Percentiles rank a stretch among this genome's conserved stretches.
Evolutionary conservation across 345 rosid species (phyloP).

Genomic region (Cochlearia excelsa): DNA sequence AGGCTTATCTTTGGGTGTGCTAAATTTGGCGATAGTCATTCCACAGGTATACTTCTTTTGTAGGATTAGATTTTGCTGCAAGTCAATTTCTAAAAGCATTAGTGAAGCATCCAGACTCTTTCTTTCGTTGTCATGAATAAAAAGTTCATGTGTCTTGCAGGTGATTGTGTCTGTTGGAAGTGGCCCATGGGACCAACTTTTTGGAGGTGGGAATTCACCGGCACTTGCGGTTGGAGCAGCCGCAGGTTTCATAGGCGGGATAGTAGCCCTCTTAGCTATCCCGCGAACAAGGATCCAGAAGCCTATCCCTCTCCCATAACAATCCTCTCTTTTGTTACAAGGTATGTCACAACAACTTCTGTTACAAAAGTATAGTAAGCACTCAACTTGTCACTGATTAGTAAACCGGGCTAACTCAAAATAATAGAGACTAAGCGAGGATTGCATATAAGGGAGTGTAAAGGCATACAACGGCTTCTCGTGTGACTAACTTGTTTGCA

Average conservation of each 20-base stretch:
- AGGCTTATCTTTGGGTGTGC: constrained; percentile 88
- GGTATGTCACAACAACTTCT: not conserved
- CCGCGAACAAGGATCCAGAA: constrained; percentile 68
- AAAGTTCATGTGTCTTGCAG: constrained; percentile 26
- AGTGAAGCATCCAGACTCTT: too few species aligned
- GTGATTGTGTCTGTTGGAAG: constrained; percentile 71
- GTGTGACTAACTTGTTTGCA: constrained; percentile 31
- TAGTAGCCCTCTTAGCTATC: constrained; percentile 78
- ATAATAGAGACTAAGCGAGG: constrained; percentile 16
- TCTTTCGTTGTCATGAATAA: too few species aligned
- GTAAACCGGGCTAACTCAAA: too few species aligned
- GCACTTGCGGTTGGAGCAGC: constrained; percentile 73
- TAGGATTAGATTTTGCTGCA: not conserved
- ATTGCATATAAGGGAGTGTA: constrained; percentile 2
- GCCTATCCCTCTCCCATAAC: constrained; percentile 49
- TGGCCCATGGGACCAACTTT: constrained; percentile 86
- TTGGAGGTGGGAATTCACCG: constrained; percentile 79
- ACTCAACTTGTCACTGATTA: too few species aligned
- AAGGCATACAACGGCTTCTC: constrained; percentile 22
- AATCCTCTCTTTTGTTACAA: constrained; percentile 31
- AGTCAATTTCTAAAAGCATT: not conserved
- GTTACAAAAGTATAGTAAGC: not conserved
- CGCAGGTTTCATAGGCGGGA: constrained; percentile 61
- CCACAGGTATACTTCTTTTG: constrained; percentile 67
- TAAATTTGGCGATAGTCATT: constrained; percentile 87